Conservation (phyloP, 495 filamentous ascomycete species). For the Parmelia sp. region DNA sequence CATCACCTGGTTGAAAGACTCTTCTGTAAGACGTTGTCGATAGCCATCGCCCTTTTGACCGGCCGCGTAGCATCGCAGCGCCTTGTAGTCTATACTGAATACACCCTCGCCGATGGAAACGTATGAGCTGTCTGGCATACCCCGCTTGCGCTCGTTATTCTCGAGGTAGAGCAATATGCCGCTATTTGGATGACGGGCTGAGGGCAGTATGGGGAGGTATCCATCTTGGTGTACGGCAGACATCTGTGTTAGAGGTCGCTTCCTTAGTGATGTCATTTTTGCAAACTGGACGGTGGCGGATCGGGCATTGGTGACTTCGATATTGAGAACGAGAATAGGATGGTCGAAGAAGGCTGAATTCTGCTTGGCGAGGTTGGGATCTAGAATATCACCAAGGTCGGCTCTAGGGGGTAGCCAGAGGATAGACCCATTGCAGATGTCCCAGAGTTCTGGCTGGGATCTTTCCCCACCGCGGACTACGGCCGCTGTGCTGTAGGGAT, state of each 20-base stretch:
- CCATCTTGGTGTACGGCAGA: background rate
- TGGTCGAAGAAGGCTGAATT: background rate
- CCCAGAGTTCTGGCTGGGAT: conserved; percentile 9
- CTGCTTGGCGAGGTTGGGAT: background rate
- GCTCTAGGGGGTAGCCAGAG: conserved; percentile 11
- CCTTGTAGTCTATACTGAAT: conserved; percentile 4
- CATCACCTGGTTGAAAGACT: background rate
- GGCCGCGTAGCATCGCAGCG: conserved; percentile 4
- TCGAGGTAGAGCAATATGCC: conserved; percentile 3
- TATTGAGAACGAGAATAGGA: conserved; percentile 1
- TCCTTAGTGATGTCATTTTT: background rate
- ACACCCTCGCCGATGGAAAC: background rate
- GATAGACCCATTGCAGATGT: conserved; percentile 12
- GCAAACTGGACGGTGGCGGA: background rate
- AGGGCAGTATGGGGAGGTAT: background rate
- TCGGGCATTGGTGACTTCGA: background rate
- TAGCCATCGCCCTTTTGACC: conserved; percentile 12
- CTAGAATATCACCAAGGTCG: background rate
- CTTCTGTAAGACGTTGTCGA: background rate
- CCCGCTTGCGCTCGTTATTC: background rate
- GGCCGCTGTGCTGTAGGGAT: background rate
- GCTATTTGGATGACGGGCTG: background rate
- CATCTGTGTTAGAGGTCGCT: background rate
- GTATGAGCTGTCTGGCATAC: background rate
- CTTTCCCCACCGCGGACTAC: background rate